Evolutionary conservation across 2,329 filamentous ascomycete genomes (phyloP), one percentile per base, ranked within the genome.

Genomic region (Fusarium nodosum): DNA sequence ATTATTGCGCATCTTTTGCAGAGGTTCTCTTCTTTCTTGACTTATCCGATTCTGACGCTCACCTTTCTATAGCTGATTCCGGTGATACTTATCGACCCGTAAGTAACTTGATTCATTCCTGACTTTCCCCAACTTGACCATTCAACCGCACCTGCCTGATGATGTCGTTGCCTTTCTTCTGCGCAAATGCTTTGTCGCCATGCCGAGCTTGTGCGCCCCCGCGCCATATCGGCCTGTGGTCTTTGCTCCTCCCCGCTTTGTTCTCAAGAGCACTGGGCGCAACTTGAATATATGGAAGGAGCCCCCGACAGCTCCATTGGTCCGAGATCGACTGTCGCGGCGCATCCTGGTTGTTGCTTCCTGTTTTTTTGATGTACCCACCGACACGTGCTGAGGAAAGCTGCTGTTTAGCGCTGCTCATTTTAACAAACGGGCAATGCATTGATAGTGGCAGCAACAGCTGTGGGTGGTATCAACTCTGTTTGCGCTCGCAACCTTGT

Each of bases 11-110:
- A 68, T 72, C 63, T 68, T 74, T 66, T 63, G 67, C 58, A 55
- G 63, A 73, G 68, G 64, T 64, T 69, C 67, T 64, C 57, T 69
- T 66, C 68, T 72, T 72, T 69, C 66, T 55, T 60, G 24, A 57
- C 63, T 45, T 68, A 66, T 70, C 66, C 64, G 47, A 68, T 72
- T 69, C 69, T 75, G 69, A 72, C 63, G 60, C 64, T 74, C 68
- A 77, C 82, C 81, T 85, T 75, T 78, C 71, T 79, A 75, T 79
- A 88, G 87, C 87, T 78, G 87, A 88, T 75, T 84, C 85, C 74
- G 85, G 85, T 79, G 86, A 89, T 76, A 88, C 81, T 70, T 89
- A 88, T 79, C 86, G 87, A 79, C 85, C 86, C 76, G 87, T 86
- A 80, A 86, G 85, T 85, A 70, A 57, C 51, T 53, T 53, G 22